These are phyloP conservation scores for Xylaria telfairii DNA, from an alignment of 495 filamentous ascomycete species.

Conservation along the genomic window DNA sequence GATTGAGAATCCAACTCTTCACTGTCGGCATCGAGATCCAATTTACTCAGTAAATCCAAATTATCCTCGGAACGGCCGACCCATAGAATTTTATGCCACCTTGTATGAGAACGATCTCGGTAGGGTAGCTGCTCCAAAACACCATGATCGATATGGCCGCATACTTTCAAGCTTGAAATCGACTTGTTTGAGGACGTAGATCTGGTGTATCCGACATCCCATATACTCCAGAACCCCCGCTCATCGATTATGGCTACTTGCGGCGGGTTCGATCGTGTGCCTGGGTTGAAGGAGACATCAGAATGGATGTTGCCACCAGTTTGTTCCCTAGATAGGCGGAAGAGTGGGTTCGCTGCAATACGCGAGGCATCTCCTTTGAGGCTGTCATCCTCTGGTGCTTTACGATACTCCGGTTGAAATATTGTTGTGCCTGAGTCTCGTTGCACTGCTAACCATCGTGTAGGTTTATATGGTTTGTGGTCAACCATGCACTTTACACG, in stretches of 20 bases:
- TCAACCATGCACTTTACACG: conserved; percentile 70
- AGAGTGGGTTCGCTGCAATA: conserved; percentile 66
- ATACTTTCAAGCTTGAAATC: conserved; percentile 20
- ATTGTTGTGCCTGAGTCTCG: conserved; percentile 61
- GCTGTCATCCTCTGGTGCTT: conserved; percentile 29
- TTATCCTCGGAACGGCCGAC: conserved; percentile 29
- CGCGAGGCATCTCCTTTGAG: conserved; percentile 47
- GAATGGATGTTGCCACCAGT: conserved; percentile 68
- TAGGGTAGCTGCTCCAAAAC: conserved; percentile 30
- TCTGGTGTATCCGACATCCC: conserved; percentile 59
- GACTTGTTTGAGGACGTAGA: conserved; percentile 27
- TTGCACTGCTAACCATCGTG: conserved; percentile 68
- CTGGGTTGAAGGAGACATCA: conserved; percentile 82
- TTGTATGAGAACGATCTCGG: conserved; percentile 14
- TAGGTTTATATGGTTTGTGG: conserved; percentile 50
- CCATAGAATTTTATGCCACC: conserved; percentile 40
- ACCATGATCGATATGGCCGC: conserved; percentile 38
- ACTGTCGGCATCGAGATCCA: conserved; percentile 28
- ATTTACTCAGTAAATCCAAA: conserved; percentile 19
- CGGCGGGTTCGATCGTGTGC: conserved; percentile 56
- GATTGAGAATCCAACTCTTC: conserved; percentile 29
- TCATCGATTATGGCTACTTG: conserved; percentile 78
- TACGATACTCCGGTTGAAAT: conserved; percentile 61
- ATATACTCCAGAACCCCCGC: conserved; percentile 75
- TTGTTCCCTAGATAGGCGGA: conserved; percentile 57